These are phyloP conservation scores for Acarospora socialis DNA, from an alignment of 2,329 filamentous ascomycete genomes.

Conservation along the genomic window DNA sequence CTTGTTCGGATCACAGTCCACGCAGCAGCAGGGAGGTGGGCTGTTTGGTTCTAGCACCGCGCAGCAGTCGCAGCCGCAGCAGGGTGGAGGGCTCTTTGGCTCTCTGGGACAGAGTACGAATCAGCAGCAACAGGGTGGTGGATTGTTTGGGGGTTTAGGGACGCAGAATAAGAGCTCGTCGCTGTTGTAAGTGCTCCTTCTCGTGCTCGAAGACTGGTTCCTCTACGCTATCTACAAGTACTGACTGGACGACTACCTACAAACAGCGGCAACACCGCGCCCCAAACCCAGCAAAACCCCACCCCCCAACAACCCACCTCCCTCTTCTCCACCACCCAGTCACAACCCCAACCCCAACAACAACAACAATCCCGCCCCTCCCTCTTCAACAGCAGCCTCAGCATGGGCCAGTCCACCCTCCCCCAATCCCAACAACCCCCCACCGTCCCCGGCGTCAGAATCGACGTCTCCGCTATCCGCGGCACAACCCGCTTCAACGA, in stretches of 20 bases:
- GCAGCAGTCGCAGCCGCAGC: conserved; percentile 16
- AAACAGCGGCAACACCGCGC: conserved; percentile 2
- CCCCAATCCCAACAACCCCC: conserved; percentile 30
- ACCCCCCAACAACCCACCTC: conserved; percentile 7
- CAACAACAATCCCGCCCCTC: conserved; percentile 7
- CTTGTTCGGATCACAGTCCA: conserved; percentile 20
- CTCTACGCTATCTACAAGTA: no score
- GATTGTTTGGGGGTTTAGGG: conserved; percentile 17
- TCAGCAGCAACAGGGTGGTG: conserved; percentile 10
- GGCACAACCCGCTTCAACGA: conserved; percentile 88
- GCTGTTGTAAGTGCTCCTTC: no score
- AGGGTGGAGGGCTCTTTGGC: conserved; percentile 18
- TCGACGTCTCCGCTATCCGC: conserved; percentile 64
- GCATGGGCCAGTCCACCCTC: conserved; percentile 34
- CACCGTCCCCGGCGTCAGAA: conserved; percentile 56
- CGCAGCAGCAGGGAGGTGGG: conserved; percentile 9
- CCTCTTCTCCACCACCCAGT: background rate
- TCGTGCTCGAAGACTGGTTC: no score
- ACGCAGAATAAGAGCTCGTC: conserved; percentile 17
- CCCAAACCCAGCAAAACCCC: conserved; percentile 16
- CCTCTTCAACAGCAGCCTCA: conserved; percentile 13
- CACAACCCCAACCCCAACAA: background rate
- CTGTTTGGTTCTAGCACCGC: conserved; percentile 13
- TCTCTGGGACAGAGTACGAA: conserved; percentile 14
- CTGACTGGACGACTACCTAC: conserved; percentile 8